Evolutionary conservation across 2,329 filamentous ascomycete genomes (phyloP).

Genomic region (Gnomoniopsis smithogilvyi): DNA sequence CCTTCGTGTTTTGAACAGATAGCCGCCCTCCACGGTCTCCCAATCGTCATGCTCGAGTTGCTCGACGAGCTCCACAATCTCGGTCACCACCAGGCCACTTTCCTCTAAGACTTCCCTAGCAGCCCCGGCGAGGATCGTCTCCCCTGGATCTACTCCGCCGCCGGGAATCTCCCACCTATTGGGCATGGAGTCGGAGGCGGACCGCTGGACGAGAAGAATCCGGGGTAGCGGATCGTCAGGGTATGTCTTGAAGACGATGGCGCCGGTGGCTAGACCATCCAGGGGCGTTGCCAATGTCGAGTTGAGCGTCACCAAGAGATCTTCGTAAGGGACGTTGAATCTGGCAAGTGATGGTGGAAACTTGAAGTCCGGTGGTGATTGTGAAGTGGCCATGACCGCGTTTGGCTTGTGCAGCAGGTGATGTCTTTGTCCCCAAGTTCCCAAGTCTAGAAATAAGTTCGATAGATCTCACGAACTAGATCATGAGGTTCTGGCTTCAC

Average conservation of each 20-base stretch:
- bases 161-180: slow-evolving; percentile 40
- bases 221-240: slow-evolving; percentile 19
- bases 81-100: slow-evolving; percentile 30
- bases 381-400: background rate
- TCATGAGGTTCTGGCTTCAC: too few relatives aligned
- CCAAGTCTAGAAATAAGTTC: too few relatives aligned
- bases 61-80: slow-evolving; percentile 21
- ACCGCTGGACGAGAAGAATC: slow-evolving; percentile 37
- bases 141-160: slow-evolving; percentile 36
- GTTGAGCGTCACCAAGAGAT: slow-evolving; percentile 21
- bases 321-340: slow-evolving; percentile 19
- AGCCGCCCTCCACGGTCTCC: slow-evolving; percentile 17
- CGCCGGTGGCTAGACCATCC: slow-evolving; percentile 24
- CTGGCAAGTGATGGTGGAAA: slow-evolving; percentile 19
- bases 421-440: background rate
- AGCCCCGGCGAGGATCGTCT: slow-evolving; percentile 32
- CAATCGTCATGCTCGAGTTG: background rate
- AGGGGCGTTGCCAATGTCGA: slow-evolving; percentile 2
- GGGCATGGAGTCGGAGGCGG: slow-evolving; percentile 35
- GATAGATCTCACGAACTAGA: too few relatives aligned
- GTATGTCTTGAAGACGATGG: slow-evolving; percentile 26
- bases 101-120: slow-evolving; percentile 42
- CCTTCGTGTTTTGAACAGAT: slow-evolving; percentile 24
- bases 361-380: slow-evolving; percentile 22
- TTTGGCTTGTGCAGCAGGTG: background rate